phyloP scores from a whole-genome alignment of 306 rosid genomes.

The Oxytropis ochrocephala region DNA sequence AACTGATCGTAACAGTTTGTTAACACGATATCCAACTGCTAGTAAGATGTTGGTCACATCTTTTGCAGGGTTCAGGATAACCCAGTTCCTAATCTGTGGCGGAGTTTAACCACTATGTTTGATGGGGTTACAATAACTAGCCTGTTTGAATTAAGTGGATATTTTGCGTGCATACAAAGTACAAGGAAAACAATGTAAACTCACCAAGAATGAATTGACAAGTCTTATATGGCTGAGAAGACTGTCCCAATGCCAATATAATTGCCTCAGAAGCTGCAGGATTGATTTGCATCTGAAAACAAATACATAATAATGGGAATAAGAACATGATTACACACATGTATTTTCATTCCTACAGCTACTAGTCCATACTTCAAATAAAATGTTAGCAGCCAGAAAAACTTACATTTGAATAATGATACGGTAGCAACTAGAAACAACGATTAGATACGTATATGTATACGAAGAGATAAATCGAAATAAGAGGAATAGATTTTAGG shows the following conservation, averaged over 20 bases:
- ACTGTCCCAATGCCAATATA: constrained; percentile 55
- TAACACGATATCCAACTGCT: too few relatives aligned
- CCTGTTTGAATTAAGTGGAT: too few relatives aligned
- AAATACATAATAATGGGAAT: constrained; percentile 6
- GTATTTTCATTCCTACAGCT: not conserved
- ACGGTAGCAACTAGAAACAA: not conserved
- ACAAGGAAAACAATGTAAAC: constrained; percentile 13
- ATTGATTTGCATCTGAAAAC: constrained; percentile 69
- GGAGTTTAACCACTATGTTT: too few relatives aligned
- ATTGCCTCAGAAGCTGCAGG: constrained; percentile 75
- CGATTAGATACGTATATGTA: not conserved
- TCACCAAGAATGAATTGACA: constrained; percentile 89
- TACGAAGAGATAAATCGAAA: not conserved
- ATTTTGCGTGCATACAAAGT: not conserved
- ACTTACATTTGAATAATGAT: not conserved
- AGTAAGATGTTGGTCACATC: too few relatives aligned
- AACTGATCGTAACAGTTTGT: too few relatives aligned
- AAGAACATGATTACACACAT: not conserved
- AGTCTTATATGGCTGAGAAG: constrained; percentile 80
- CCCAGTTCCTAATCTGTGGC: too few relatives aligned
- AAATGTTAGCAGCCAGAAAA: not conserved
- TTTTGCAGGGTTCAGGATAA: too few relatives aligned
- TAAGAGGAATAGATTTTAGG: not conserved
- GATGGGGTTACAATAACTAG: too few relatives aligned
- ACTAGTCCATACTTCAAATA: not conserved